phyloP scores from a whole-genome alignment of 2,329 filamentous ascomycete species.

The Paecilomyces dactylethromorphus region DNA sequence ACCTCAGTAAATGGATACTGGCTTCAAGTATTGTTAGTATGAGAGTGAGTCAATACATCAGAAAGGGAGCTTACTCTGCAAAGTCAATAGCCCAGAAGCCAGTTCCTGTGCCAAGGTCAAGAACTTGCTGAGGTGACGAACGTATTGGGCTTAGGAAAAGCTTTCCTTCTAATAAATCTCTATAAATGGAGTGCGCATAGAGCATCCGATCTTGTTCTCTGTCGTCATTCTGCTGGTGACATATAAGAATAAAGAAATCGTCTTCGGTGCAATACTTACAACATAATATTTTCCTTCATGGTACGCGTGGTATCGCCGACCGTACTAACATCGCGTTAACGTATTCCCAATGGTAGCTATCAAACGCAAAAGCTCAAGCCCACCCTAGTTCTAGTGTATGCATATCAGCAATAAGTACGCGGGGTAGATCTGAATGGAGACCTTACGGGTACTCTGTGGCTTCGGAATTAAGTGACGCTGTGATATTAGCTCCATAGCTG shows the following conservation, averaged over 20 bases:
- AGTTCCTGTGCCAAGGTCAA: slow-evolving; percentile 17
- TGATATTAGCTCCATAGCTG: too few species aligned
- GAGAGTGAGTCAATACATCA: neutral
- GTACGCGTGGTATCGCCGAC: slow-evolving; percentile 1
- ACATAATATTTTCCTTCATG: neutral
- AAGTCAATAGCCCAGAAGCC: slow-evolving; percentile 36
- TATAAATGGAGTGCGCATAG: slow-evolving; percentile 8
- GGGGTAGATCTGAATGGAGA: too few species aligned
- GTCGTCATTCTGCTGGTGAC: slow-evolving; percentile 8
- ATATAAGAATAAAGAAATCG: neutral
- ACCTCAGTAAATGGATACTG: slow-evolving; percentile 17
- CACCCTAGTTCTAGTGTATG: too few species aligned
- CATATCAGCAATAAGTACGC: too few species aligned
- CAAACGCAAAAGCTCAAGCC: too few species aligned
- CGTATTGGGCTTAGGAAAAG: slow-evolving; percentile 11
- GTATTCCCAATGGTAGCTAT: too few species aligned
- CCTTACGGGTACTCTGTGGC: too few species aligned
- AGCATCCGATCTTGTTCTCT: slow-evolving; percentile 11
- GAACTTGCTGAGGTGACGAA: slow-evolving; percentile 7
- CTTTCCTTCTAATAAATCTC: slow-evolving; percentile 7
- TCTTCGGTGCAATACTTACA: neutral
- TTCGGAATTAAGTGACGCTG: too few species aligned
- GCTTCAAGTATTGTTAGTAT: slow-evolving; percentile 1
- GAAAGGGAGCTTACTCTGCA: slow-evolving; percentile 14
- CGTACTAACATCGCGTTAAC: neutral